Evolutionary conservation across 306 rosid species (phyloP).

Genomic region (apple (Malus domestica)): DNA sequence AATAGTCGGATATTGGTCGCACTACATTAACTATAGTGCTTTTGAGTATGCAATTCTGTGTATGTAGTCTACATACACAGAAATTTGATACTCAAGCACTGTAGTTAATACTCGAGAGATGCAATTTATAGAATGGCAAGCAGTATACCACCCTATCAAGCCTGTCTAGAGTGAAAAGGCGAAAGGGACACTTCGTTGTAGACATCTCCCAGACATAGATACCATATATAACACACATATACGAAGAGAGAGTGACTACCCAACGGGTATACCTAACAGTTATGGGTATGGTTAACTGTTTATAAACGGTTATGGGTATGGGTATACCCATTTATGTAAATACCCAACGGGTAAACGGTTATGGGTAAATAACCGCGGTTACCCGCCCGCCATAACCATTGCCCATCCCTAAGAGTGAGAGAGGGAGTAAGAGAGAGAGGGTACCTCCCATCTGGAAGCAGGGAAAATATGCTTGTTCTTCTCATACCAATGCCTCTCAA

Average conservation of each 20-base stretch:
- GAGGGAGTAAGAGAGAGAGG: not conserved
- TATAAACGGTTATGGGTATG: too few species aligned
- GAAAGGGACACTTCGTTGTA: not conserved
- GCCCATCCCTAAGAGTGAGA: not conserved
- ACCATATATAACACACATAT: not conserved
- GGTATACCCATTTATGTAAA: too few species aligned
- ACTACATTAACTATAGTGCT: too few species aligned
- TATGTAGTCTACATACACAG: not conserved
- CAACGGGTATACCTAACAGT: too few species aligned
- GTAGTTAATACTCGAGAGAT: not conserved
- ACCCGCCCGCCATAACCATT: too few species aligned
- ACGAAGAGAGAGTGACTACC: not conserved
- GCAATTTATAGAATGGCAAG: not conserved
- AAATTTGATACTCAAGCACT: not conserved
- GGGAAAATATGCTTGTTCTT: constrained; percentile 97
- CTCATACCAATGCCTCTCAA: constrained; percentile 97
- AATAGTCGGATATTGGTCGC: not conserved
- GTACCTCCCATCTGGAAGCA: constrained; percentile 98
- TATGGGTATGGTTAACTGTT: too few species aligned
- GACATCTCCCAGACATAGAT: not conserved
- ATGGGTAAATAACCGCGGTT: too few species aligned
- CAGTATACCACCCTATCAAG: not conserved
- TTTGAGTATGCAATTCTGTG: too few species aligned
- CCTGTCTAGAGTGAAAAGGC: not conserved
- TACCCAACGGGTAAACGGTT: too few species aligned